These are phyloP conservation scores for Moesziomyces sp. DNA, from an alignment of 1,284 basidiomycete species.

Conservation along the genomic window DNA sequence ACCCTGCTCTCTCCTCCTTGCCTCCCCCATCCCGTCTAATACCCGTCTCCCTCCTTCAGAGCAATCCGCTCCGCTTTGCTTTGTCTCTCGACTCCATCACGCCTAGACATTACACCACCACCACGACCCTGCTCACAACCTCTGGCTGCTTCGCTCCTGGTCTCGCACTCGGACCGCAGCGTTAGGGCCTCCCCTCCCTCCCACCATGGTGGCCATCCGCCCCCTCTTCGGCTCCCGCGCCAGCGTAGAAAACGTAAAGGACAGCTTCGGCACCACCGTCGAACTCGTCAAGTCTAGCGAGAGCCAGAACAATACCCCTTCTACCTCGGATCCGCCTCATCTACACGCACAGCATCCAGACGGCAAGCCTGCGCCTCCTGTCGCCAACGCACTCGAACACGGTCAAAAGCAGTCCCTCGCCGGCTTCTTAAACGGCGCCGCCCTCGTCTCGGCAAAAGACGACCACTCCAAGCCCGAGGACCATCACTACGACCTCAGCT, in stretches of 20 bases:
- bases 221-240: slow-evolving; percentile 36
- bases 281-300: slow-evolving; percentile 37
- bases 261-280: slow-evolving; percentile 34
- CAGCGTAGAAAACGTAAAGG: slow-evolving; percentile 35
- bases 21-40: no score
- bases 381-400: background rate
- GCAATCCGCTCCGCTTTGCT: no score
- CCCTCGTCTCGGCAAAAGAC: slow-evolving; percentile 27
- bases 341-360: background rate
- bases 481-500: slow-evolving; percentile 11
- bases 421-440: slow-evolving; percentile 34
- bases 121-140: no score
- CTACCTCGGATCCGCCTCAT: background rate
- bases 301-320: slow-evolving; percentile 8
- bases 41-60: no score
- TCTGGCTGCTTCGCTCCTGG: no score
- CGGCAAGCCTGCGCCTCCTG: slow-evolving; percentile 3
- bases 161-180: no score
- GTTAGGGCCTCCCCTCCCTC: background rate
- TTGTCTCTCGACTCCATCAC: no score
- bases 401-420: slow-evolving; percentile 13
- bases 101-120: no score
- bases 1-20: no score
- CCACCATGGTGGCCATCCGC: slow-evolving; percentile 22
- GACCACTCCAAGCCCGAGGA: slow-evolving; percentile 23